Evolutionary conservation across 129 eudicot species (phyloP).

Genomic region (Oenanthe sinensis): DNA sequence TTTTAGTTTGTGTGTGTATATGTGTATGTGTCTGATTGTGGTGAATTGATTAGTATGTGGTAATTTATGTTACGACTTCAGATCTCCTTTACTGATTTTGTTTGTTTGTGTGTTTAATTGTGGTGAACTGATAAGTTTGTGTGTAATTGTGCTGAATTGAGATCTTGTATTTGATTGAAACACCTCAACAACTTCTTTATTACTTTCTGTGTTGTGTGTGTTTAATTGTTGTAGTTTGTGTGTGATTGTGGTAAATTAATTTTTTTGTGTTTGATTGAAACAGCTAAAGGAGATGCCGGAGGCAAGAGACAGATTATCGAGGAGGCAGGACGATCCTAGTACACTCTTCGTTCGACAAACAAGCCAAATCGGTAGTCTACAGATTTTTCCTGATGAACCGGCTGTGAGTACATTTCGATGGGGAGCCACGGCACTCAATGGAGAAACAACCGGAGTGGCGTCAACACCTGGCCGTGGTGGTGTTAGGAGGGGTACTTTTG

Average conservation of each 20-base stretch:
- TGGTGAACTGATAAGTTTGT: neutral
- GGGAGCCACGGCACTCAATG: conserved; percentile 38
- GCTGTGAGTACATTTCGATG: conserved; percentile 25
- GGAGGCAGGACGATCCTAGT: conserved; percentile 42
- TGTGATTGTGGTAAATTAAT: neutral
- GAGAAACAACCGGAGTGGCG: conserved; percentile 17
- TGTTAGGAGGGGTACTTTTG: conserved; percentile 28
- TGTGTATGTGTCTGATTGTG: no score
- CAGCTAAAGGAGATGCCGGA: conserved; percentile 34
- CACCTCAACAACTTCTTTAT: no score
- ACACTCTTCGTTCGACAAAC: conserved; percentile 19
- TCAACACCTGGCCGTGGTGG: conserved; percentile 11
- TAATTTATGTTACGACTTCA: no score
- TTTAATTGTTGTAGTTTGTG: no score
- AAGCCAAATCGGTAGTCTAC: conserved; percentile 11
- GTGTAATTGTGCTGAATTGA: no score
- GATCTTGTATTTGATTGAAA: no score
- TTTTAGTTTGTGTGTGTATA: no score
- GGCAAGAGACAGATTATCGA: conserved; percentile 52
- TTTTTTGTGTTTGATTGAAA: neutral
- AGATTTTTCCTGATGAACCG: conserved; percentile 19
- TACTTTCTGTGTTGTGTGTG: no score
- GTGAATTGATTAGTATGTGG: no score
- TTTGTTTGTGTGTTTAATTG: no score
- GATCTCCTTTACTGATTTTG: no score